Base-by-base conservation (phyloP, 2,329 filamentous ascomycete genomes). In the Hypoxylon sp. region DNA sequence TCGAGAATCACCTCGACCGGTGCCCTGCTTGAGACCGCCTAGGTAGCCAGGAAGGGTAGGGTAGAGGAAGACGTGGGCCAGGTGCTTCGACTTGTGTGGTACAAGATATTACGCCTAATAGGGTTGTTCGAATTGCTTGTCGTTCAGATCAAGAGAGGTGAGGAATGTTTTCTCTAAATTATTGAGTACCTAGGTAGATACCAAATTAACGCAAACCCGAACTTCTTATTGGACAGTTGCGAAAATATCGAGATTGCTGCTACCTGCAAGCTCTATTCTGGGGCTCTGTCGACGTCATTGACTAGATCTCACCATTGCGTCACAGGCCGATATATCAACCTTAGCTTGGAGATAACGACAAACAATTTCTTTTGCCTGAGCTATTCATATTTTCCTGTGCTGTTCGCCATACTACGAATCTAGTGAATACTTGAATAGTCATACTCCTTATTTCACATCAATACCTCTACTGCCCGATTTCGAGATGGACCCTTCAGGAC, bases 401-500 rank as follows among this genome's bases (percentile, higher is more conserved):
- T 33, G 11, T 27, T 17, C 41, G 18, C 17, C 23, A 15, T 27
- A 11, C n/a, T n/a, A n/a, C n/a, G n/a, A n/a, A n/a, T n/a, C n/a
- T n/a, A 33, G 18, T 23, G 10, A 2, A 13, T 27, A 27, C 13
- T 21, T 2, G 15, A 3, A 17, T 42, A 42, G 10, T 8, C 10
- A n/a, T 4, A 23, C 3, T 21, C 20, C n/a, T 26, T 29, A 15
- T 13, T 20, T 8, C 21, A 1, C 18, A 41, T 9, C 18, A 18
- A 18, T 29, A 33, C 23, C 20, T 24, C 41, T 7, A 18, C 41
- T 21, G 18, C 2, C 33, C 23, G 4, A 35, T 5, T 35, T 33
- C 26, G 63, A 21, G 10, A 71, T 72, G 71, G 64, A 72, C 17
- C 66, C 70, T 29, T 68, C 69, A 15, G 63, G 61, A 42, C 61